Evolutionary conservation across 768 basidiomycete genomes (phyloP), one percentile per base, ranked within the genome.

Genomic region (Termitomyces bulborhizus): DNA sequence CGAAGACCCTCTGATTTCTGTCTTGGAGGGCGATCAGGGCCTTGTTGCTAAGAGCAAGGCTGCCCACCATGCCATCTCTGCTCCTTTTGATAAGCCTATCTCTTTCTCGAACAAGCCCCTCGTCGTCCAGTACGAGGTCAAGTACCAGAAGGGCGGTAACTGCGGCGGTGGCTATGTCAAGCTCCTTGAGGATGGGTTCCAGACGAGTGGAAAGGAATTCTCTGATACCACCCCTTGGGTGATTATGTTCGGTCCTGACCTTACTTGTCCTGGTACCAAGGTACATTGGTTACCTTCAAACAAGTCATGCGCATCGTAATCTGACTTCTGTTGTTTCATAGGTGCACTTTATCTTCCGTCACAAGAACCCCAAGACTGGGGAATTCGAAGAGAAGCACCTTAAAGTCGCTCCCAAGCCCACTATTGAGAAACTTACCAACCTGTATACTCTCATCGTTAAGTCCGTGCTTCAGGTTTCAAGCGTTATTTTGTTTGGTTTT

Each of bases 111-210:
- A 82, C 55, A 80, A 95, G 72, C 89, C 95, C 43, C 78, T 98
- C 44, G 94, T 98, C 61, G 88, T 98, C 18, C 94, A 97, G 69
- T 99, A 99, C 66, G 97, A 99, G 70, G 97, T 97, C 76, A 96
- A 98, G 76, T 94, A 97, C 71, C 95, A 99, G 78, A 94, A 98
- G 73, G 95, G 96, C 42, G 92, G 97, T 46, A 97, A 97, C 74
- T 98, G 97, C 65, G 97, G 97, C 71, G 97, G 97, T 76, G 97
- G 97, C 39, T 99, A 99, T 75, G 75, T 98, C 76, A 99, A 98
- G 74, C 85, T 98, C 54, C 83, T 99, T 43, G 87, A 90, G 67
- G 87, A 93, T 64, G 93, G 93, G 56, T 94, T 94, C 84, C 92
- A 95, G 76, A 88, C 88, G 57, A 88, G 85, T 59, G 90, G 90